Conservation (phyloP, 164 flowering plant genomes). For the Vitis vinifera region ASM3070453v1 NC_081805.1:10036001-10036500, state of each 20-base stretch:
- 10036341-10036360: neutral
- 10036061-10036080: slow-evolving; percentile 59
- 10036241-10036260: neutral
- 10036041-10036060: slow-evolving; percentile 82
- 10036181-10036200: too few relatives aligned
- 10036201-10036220: neutral
- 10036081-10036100: neutral
- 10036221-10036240: neutral
- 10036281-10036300: neutral
- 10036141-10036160: neutral
- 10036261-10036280: neutral
- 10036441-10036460: too few relatives aligned
- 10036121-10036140: neutral
- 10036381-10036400: too few relatives aligned
- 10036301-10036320: too few relatives aligned
- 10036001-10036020: slow-evolving; percentile 92
- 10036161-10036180: too few relatives aligned
- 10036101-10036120: neutral
- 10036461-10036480: too few relatives aligned
- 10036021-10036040: slow-evolving; percentile 96
- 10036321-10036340: neutral
- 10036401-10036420: too few relatives aligned
- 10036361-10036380: neutral
- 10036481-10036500: too few relatives aligned
- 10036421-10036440: too few relatives aligned